A percentile compares a stretch with the other conserved stretches of the same genome.
phyloP scores from a whole-genome alignment of 345 rosid species.

The Eucalyptus regnans region DNA sequence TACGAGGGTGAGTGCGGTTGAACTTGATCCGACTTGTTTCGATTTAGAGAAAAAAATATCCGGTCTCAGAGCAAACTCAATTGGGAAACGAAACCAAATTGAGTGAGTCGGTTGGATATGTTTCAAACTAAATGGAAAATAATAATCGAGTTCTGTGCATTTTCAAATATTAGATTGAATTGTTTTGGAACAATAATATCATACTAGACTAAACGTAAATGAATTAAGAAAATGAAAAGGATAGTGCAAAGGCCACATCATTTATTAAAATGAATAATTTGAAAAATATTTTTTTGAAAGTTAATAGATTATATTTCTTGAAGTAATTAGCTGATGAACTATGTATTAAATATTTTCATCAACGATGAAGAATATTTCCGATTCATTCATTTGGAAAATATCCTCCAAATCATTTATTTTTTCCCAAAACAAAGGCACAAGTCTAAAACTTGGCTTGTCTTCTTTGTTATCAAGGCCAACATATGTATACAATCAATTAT shows the following conservation, averaged over 20 bases:
- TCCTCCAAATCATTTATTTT: no score
- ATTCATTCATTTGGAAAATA: no score
- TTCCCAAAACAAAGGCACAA: no score
- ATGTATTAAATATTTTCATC: no score
- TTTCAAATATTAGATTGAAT: neutral
- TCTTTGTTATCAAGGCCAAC: neutral
- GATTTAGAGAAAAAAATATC: neutral
- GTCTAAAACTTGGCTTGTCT: neutral
- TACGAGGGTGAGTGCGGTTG: fast-evolving
- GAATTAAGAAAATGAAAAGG: neutral
- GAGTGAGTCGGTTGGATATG: neutral
- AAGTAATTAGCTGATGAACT: no score
- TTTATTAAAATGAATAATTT: no score
- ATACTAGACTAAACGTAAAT: neutral
- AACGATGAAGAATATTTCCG: no score
- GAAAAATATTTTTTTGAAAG: no score
- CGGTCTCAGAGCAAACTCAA: fast-evolving
- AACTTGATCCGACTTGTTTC: neutral
- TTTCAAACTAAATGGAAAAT: neutral
- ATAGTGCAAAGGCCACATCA: neutral
- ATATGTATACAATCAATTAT: neutral
- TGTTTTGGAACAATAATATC: neutral
- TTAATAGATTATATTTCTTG: no score
- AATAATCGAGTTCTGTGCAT: neutral
- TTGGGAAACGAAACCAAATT: neutral